These are phyloP conservation scores for Botrytis hyacinthi DNA, from an alignment of 2,329 filamentous ascomycete species.

Conservation along the genomic window DNA sequence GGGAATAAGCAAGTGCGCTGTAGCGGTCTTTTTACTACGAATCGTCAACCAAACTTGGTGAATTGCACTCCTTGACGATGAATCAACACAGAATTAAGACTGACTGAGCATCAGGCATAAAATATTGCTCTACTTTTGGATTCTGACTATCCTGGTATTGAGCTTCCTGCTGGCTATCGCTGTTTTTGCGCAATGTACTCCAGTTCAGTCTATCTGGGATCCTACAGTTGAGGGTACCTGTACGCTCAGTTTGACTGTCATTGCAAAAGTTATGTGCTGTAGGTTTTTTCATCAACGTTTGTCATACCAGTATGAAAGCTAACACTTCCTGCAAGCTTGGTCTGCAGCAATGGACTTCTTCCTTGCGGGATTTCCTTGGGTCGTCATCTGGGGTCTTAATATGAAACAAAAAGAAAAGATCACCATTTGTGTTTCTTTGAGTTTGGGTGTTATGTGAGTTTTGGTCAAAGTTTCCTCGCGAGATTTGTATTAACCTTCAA, in stretches of 20 bases:
- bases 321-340: not conserved
- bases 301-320: not conserved
- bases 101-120: conserved; percentile 3
- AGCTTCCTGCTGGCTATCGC: conserved; percentile 1
- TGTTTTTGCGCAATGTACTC: conserved; percentile 6
- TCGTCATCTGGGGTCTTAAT: conserved; percentile 5
- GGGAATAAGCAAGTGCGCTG: conserved; percentile 19
- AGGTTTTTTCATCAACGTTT: not conserved
- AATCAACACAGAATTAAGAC: not conserved
- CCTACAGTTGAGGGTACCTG: not conserved
- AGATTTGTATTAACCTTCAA: not conserved
- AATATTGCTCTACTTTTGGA: conserved; percentile 9
- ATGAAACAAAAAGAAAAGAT: conserved; percentile 18
- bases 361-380: conserved; percentile 6
- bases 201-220: conserved; percentile 11
- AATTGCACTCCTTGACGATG: not conserved
- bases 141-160: not conserved
- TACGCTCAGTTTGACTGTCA: conserved; percentile 1
- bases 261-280: conserved; percentile 16
- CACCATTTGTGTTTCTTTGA: conserved; percentile 9
- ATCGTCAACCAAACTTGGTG: conserved; percentile 15
- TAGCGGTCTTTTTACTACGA: conserved; percentile 9
- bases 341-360: conserved; percentile 15
- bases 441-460: conserved; percentile 11
- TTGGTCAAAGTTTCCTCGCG: too few relatives aligned